These are phyloP conservation scores for Venturia effusa DNA, from an alignment of 2,329 filamentous ascomycete species.

Conservation along the genomic window DNA sequence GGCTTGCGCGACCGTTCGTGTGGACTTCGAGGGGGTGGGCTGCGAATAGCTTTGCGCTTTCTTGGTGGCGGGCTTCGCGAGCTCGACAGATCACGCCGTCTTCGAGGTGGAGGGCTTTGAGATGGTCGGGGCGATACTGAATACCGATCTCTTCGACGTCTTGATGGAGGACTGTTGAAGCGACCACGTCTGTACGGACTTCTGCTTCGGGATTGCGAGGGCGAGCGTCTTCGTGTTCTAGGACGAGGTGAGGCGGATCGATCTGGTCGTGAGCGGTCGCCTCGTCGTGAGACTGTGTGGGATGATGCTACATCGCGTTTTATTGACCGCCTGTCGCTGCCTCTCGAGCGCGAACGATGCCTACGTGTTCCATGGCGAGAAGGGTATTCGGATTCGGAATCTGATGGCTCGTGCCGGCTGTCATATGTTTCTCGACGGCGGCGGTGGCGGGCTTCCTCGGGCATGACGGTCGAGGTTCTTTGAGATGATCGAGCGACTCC, in stretches of 20 bases:
- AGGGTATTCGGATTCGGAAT: background rate
- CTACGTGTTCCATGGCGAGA: background rate
- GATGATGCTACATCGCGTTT: background rate
- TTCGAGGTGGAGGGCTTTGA: background rate
- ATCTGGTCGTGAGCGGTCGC: background rate
- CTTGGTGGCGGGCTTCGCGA: conserved; percentile 4
- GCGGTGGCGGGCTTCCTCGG: background rate
- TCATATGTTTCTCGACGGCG: background rate
- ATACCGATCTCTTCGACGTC: conserved; percentile 30
- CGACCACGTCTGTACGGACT: background rate
- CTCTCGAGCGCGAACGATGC: background rate
- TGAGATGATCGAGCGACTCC: too few species aligned
- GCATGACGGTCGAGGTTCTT: background rate
- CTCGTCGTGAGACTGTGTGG: background rate
- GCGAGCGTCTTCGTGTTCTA: conserved; percentile 4
- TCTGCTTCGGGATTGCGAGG: background rate
- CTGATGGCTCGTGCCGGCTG: background rate
- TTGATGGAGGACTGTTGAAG: conserved; percentile 14
- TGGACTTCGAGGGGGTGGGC: background rate
- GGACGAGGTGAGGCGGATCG: background rate
- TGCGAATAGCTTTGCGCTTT: background rate
- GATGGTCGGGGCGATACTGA: conserved; percentile 13
- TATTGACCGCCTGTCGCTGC: background rate
- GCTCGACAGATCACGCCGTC: background rate
- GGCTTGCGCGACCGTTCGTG: conserved; percentile 26